These are phyloP conservation scores for Mycosphaerelloides madeirae DNA, from an alignment of 2,329 filamentous ascomycete genomes.

Conservation along the genomic window DNA sequence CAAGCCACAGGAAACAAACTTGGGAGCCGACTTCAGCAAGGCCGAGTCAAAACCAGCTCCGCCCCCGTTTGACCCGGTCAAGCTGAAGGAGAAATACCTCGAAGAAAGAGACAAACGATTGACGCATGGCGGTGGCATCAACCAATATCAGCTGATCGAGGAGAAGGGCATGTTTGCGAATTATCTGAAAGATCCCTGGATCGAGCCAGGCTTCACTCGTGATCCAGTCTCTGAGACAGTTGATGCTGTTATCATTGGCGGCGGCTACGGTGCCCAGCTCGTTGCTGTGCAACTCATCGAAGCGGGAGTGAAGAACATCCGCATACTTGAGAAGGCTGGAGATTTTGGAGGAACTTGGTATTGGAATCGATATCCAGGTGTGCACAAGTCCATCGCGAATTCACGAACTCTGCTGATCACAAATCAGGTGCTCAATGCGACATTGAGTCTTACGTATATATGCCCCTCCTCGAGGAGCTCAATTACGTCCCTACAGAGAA, in stretches of 20 bases:
- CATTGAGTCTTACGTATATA: constrained; percentile 45
- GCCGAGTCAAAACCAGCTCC: constrained; percentile 6
- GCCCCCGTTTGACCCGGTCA: constrained; percentile 16
- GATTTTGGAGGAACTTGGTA: constrained; percentile 45
- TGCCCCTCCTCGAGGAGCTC: constrained; percentile 41
- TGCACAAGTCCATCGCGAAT: not conserved
- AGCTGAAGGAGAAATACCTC: constrained; percentile 19
- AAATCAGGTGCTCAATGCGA: constrained; percentile 48
- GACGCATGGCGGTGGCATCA: constrained; percentile 15
- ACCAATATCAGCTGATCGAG: constrained; percentile 21
- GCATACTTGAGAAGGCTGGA: constrained; percentile 20
- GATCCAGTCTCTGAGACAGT: constrained; percentile 16
- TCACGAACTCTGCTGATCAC: constrained; percentile 22
- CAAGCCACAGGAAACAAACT: constrained; percentile 14
- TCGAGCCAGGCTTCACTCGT: constrained; percentile 12
- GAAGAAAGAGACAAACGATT: constrained; percentile 20
- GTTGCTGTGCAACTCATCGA: constrained; percentile 20
- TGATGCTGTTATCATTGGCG: constrained; percentile 20
- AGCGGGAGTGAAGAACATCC: constrained; percentile 19
- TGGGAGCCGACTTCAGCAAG: constrained; percentile 17
- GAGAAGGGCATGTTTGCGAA: constrained; percentile 14
- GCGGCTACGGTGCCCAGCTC: constrained; percentile 21
- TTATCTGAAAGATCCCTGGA: constrained; percentile 19
- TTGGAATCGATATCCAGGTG: constrained; percentile 11
- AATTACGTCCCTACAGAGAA: constrained; percentile 40